Evolutionary conservation across 2,329 filamentous ascomycete species (phyloP).

Genomic region (Talaromyces rugulosus): DNA sequence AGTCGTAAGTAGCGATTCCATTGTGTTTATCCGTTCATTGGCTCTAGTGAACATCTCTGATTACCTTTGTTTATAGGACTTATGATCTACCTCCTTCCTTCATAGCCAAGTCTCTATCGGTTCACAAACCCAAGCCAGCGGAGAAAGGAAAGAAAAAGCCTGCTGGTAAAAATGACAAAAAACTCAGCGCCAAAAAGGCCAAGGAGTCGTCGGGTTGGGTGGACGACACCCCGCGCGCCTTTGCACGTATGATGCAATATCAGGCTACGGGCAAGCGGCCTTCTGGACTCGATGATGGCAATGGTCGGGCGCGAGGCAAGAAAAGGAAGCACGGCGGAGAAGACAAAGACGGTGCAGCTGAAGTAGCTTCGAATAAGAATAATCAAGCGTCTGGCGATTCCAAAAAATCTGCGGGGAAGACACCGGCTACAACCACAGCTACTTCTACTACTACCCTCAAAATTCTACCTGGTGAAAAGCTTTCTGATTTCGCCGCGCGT

Average conservation of each 20-base stretch:
- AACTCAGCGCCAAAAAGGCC: slow-evolving; percentile 29
- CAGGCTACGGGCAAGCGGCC: slow-evolving; percentile 52
- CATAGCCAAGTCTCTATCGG: slow-evolving; percentile 56
- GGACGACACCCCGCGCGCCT: slow-evolving; percentile 85
- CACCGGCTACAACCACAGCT: slow-evolving; percentile 20
- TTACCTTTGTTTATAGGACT: slow-evolving; percentile 21
- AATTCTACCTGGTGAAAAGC: slow-evolving; percentile 77
- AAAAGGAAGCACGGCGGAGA: slow-evolving; percentile 44
- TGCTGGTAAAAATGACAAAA: slow-evolving; percentile 22
- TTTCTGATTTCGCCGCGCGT: slow-evolving; percentile 75
- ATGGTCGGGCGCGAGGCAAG: slow-evolving; percentile 38
- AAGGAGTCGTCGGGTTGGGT: slow-evolving; percentile 27
- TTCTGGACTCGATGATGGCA: slow-evolving; percentile 68
- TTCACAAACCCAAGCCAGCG: slow-evolving; percentile 41
- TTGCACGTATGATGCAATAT: slow-evolving; percentile 77
- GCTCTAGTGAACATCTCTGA: neutral
- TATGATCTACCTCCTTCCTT: slow-evolving; percentile 59
- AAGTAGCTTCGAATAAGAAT: neutral
- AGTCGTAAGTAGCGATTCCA: slow-evolving; percentile 43
- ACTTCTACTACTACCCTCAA: slow-evolving; percentile 42
- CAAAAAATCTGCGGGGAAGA: neutral
- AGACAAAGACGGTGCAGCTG: slow-evolving; percentile 16
- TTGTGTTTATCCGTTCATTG: neutral
- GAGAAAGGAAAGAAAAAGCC: slow-evolving; percentile 26
- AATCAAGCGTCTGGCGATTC: neutral